phyloP scores from a whole-genome alignment of 2,329 filamentous ascomycete species.

The Dothistroma septosporum region DNA sequence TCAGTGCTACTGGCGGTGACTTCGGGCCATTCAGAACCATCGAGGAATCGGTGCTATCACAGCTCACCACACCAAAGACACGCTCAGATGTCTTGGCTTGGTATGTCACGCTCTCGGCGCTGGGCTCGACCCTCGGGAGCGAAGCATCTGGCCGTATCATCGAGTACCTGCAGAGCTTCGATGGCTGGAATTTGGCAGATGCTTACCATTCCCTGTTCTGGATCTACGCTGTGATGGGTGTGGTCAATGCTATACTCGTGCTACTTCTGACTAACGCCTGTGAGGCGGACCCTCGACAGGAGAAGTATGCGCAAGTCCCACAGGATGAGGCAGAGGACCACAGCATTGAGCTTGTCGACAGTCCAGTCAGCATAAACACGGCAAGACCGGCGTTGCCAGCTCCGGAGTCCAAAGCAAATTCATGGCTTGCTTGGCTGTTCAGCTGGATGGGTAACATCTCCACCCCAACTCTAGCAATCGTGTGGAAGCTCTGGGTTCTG shows the following conservation, averaged over 20 bases:
- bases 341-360: slow-evolving; percentile 20
- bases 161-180: slow-evolving; percentile 42
- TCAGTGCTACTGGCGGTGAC: slow-evolving; percentile 51
- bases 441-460: slow-evolving; percentile 55
- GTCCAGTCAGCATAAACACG: slow-evolving; percentile 1
- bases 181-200: slow-evolving; percentile 49
- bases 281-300: slow-evolving; percentile 39
- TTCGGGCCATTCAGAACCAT: slow-evolving; percentile 65
- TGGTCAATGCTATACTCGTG: slow-evolving; percentile 48
- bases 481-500: slow-evolving; percentile 61
- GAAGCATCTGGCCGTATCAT: slow-evolving; percentile 52
- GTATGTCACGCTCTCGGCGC: slow-evolving; percentile 58
- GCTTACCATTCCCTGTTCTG: slow-evolving; percentile 58
- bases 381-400: not conserved
- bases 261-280: slow-evolving; percentile 49
- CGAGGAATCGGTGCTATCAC: slow-evolving; percentile 55
- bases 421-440: slow-evolving; percentile 17
- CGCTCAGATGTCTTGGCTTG: slow-evolving; percentile 62
- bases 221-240: slow-evolving; percentile 56
- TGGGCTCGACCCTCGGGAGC: slow-evolving; percentile 54
- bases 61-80: slow-evolving; percentile 53
- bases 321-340: slow-evolving; percentile 26
- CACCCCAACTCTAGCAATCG: slow-evolving; percentile 49
- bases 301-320: slow-evolving; percentile 29
- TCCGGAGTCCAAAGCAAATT: slow-evolving; percentile 4